Percentiles rank a stretch among this genome's conserved stretches.
Evolutionary conservation across 768 basidiomycete species (phyloP).

Genomic region (Crassisporium funariophilum): DNA sequence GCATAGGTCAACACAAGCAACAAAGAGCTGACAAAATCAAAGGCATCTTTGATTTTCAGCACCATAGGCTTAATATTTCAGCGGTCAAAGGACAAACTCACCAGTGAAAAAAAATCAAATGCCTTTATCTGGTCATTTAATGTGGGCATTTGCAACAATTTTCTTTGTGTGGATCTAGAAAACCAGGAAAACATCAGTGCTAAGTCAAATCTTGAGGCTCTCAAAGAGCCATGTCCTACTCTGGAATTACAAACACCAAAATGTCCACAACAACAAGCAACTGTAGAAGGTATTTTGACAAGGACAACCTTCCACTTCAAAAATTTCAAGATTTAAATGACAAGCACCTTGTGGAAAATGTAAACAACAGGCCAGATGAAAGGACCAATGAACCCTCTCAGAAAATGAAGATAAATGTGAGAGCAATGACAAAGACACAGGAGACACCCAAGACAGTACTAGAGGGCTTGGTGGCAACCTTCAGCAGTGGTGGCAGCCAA

Average conservation of each 20-base stretch:
- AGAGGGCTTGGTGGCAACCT: background rate
- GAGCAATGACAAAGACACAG: background rate
- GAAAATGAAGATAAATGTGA: background rate
- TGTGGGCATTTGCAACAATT: background rate
- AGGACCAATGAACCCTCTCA: background rate
- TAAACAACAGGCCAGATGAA: background rate
- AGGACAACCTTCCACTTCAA: background rate
- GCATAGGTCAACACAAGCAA: too few species aligned
- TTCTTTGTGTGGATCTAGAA: background rate
- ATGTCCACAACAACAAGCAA: background rate
- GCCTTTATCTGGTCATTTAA: background rate
- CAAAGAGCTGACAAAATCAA: too few species aligned
- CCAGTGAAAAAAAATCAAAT: background rate
- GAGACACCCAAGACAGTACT: background rate
- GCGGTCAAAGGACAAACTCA: too few species aligned
- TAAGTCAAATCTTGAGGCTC: background rate
- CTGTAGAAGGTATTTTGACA: background rate
- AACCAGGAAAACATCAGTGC: background rate
- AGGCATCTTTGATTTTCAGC: too few species aligned
- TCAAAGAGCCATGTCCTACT: background rate
- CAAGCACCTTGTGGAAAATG: background rate
- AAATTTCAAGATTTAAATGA: background rate
- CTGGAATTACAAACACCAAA: background rate
- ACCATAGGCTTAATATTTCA: too few species aligned
- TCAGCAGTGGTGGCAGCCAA: background rate